A percentile compares a stretch with the other conserved stretches of the same genome.
Conservation (phyloP, 179 eudicot genomes). For the Nepenthes alata region DNA sequence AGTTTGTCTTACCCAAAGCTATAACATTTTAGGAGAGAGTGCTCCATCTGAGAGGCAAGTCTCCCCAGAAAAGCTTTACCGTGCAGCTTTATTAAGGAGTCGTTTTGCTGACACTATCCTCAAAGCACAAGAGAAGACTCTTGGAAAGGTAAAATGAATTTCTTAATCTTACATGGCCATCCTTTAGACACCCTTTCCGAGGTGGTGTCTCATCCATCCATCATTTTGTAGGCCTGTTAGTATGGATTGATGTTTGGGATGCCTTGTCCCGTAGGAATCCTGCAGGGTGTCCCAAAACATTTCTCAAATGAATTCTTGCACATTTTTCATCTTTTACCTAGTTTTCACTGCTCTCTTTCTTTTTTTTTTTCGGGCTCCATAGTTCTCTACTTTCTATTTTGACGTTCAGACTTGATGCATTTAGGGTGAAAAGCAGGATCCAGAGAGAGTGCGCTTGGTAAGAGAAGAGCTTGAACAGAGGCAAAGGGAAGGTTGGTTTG, state of each 20-base stretch:
- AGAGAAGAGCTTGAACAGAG: slow-evolving; percentile 78
- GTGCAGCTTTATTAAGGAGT: slow-evolving; percentile 71
- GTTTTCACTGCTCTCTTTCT: background rate
- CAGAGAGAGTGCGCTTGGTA: slow-evolving; percentile 63
- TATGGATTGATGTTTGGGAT: no score
- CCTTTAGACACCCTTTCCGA: background rate
- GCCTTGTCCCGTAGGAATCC: no score
- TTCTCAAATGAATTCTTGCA: no score
- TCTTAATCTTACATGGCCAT: background rate
- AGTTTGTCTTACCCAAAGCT: slow-evolving; percentile 27
- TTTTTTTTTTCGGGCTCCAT: background rate
- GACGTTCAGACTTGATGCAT: background rate
- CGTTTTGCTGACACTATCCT: slow-evolving; percentile 84
- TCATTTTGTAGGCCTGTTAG: no score
- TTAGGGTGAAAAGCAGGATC: slow-evolving; percentile 72
- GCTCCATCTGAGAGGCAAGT: slow-evolving; percentile 59
- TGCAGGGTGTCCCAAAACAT: no score
- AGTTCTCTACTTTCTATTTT: background rate
- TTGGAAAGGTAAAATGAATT: slow-evolving; percentile 39
- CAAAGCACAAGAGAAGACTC: slow-evolving; percentile 86
- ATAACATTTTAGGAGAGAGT: slow-evolving; percentile 56
- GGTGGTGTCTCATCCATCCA: no score
- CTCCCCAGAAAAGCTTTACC: slow-evolving; percentile 80
- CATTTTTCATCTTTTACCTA: no score
- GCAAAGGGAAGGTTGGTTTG: slow-evolving; percentile 56